Conservation (phyloP, 169 alveolate species). For the Ichthyophthirius multifiliis region DNA sequence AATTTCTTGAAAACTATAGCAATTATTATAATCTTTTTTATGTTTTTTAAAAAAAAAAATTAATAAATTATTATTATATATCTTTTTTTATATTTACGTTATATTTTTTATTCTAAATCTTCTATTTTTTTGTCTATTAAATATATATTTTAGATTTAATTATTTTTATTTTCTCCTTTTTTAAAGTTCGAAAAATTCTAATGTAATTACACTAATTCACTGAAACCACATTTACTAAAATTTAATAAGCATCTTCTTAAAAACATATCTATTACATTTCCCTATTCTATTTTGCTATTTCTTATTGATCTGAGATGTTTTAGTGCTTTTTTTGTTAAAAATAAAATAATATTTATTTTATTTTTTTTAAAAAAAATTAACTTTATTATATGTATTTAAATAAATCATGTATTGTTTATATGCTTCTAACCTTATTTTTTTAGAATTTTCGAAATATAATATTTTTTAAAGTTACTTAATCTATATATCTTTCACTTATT, state of each 20-base stretch:
- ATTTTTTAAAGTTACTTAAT: background rate
- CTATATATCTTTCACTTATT: slow-evolving; percentile 1
- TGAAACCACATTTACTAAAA: slow-evolving; percentile 2
- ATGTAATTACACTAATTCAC: slow-evolving; percentile 7
- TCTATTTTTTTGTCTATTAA: background rate
- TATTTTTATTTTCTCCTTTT: background rate
- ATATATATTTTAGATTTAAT: background rate
- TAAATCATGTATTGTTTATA: background rate
- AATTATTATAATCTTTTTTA: background rate
- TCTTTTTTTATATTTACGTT: background rate
- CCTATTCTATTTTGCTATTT: background rate
- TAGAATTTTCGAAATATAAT: no score
- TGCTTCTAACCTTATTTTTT: background rate
- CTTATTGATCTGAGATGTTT: background rate
- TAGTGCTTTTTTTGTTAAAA: background rate
- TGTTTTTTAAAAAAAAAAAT: background rate
- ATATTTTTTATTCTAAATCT: background rate
- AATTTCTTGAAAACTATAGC: background rate
- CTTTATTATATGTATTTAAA: background rate
- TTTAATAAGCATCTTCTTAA: slow-evolving; percentile 11
- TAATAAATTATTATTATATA: background rate
- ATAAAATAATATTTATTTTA: background rate
- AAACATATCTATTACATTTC: slow-evolving; percentile 15
- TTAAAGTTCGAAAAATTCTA: background rate
- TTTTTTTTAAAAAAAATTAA: background rate